These are phyloP conservation scores for Entomortierella parvispora DNA, from an alignment of 192 early-diverging fungal species.

Conservation along the genomic window DNA sequence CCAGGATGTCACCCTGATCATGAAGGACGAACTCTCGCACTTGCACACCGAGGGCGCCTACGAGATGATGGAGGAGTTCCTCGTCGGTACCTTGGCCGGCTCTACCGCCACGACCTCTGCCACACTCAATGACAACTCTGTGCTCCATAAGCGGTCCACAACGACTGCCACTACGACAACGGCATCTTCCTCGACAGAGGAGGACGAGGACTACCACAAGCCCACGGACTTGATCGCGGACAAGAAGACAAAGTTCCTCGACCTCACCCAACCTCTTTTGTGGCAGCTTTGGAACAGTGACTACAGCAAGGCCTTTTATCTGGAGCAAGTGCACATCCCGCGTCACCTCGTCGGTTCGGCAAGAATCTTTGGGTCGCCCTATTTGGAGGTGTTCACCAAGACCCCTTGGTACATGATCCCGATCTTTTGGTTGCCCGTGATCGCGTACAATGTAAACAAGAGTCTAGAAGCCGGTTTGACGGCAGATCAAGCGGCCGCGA, in stretches of 20 bases:
- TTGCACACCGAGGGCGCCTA: conserved; percentile 86
- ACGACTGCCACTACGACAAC: not conserved
- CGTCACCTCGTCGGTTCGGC: conserved; percentile 82
- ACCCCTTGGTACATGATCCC: conserved; percentile 96
- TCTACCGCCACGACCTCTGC: no score
- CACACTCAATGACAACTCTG: no score
- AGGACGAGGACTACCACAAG: conserved; percentile 52
- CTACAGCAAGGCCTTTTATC: conserved; percentile 85
- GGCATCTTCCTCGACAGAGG: conserved; percentile 2
- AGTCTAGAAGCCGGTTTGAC: conserved; percentile 51
- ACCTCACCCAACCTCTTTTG: conserved; percentile 83
- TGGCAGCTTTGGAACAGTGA: conserved; percentile 78
- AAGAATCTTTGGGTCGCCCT: conserved; percentile 82
- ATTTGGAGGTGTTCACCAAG: conserved; percentile 84
- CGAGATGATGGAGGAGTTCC: conserved; percentile 85
- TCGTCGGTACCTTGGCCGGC: conserved; percentile 66
- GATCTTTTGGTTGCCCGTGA: conserved; percentile 85
- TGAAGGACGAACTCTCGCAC: conserved; percentile 83
- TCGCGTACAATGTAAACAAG: conserved; percentile 56
- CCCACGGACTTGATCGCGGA: conserved; percentile 59
- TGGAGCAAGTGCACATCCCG: conserved; percentile 92
- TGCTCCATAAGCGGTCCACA: not conserved
- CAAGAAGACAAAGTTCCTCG: conserved; percentile 80
- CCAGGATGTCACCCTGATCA: conserved; percentile 79
- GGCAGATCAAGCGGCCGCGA: conserved; percentile 48